Evolutionary conservation across 164 flowering plant genomes (phyloP).

Genomic region (Vitis cinerea): DNA sequence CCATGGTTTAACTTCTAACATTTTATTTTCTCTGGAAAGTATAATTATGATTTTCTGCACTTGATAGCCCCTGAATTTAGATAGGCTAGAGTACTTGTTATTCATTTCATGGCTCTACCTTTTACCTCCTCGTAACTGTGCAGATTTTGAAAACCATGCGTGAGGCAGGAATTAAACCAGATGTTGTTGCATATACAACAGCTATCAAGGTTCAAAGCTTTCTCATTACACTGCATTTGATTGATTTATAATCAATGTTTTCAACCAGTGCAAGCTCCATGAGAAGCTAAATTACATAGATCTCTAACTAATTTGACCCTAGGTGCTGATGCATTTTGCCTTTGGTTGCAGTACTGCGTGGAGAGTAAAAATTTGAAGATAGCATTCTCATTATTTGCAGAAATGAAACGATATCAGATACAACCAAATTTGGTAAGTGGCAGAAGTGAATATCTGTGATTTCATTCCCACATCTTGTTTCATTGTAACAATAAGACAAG

Average conservation of each 20-base stretch:
- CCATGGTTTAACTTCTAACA: too few species aligned
- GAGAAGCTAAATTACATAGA: background rate
- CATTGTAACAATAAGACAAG: background rate
- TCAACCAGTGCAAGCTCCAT: background rate
- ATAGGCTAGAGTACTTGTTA: too few species aligned
- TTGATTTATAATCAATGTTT: background rate
- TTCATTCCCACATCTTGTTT: too few species aligned
- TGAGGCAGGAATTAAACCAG: slow-evolving; percentile 62
- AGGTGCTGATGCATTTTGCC: slow-evolving; percentile 13
- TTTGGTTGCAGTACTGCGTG: slow-evolving; percentile 66
- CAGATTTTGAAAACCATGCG: slow-evolving; percentile 75
- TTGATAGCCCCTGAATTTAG: too few species aligned
- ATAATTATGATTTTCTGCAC: too few species aligned
- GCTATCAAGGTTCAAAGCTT: slow-evolving; percentile 66
- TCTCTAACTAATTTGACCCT: background rate
- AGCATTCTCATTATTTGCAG: slow-evolving; percentile 69
- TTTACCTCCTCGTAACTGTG: slow-evolving; percentile 5
- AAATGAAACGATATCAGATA: slow-evolving; percentile 69
- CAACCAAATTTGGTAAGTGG: slow-evolving; percentile 74
- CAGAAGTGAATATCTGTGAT: background rate
- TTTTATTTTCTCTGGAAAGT: too few species aligned
- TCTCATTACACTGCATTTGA: slow-evolving; percentile 1
- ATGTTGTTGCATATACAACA: slow-evolving; percentile 82
- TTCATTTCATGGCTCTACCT: too few species aligned
- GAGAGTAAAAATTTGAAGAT: slow-evolving; percentile 42